Evolutionary conservation across 768 basidiomycete species (phyloP).

Genomic region (Boletus sensibilis): DNA sequence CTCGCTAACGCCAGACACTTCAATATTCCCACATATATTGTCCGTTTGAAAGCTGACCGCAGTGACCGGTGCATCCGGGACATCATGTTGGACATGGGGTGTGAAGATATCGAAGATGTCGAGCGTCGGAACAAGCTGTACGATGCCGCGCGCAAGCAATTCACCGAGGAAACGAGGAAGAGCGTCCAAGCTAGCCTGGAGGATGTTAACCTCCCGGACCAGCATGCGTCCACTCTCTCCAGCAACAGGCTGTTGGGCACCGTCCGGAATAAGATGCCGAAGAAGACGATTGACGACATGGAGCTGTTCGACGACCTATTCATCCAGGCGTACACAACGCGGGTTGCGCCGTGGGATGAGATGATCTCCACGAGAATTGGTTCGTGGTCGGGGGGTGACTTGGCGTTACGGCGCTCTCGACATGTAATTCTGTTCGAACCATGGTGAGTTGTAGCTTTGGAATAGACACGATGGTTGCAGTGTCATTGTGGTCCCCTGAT

Average conservation of each 20-base stretch:
- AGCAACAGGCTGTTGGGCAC: conserved; percentile 11
- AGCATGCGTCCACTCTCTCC: conserved; percentile 29
- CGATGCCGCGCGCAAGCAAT: conserved; percentile 15
- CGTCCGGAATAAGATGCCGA: conserved; percentile 5
- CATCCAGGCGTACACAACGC: not conserved
- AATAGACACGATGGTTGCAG: not conserved
- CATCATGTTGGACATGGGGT: conserved; percentile 6
- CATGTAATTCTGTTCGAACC: too few relatives aligned
- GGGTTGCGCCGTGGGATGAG: not conserved
- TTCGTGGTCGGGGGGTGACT: not conserved
- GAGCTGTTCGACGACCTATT: conserved; percentile 5
- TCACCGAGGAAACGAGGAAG: conserved; percentile 19
- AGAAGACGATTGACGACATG: conserved; percentile 8
- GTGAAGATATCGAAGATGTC: conserved; percentile 4
- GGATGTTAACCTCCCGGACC: conserved; percentile 13
- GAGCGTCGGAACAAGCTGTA: conserved; percentile 3
- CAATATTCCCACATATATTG: conserved; percentile 9
- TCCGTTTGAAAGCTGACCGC: conserved; percentile 7
- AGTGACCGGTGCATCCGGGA: conserved; percentile 3
- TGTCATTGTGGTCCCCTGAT: not conserved
- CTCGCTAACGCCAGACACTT: conserved; percentile 7
- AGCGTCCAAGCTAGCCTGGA: conserved; percentile 17
- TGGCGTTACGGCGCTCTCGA: not conserved
- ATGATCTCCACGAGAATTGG: not conserved
- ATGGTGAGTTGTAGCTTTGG: not conserved